Evolutionary conservation across 2,329 filamentous ascomycete genomes (phyloP).

Genomic region (Hirsutella thompsonii): DNA sequence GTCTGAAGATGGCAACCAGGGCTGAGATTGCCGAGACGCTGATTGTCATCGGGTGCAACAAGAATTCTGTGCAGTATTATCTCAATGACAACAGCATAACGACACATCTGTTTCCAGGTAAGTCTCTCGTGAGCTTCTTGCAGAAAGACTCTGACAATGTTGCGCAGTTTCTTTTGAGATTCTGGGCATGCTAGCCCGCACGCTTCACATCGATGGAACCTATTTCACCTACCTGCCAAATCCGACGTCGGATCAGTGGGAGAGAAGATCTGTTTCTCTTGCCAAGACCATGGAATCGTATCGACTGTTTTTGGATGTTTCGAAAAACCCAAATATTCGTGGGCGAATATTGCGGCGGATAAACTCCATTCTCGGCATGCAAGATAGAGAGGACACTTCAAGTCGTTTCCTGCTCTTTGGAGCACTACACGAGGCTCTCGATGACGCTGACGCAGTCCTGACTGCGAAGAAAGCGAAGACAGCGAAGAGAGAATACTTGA

Average conservation of each 20-base stretch:
- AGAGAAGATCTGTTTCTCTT: conserved; percentile 33
- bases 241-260: conserved; percentile 41
- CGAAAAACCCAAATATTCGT: conserved; percentile 12
- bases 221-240: conserved; percentile 43
- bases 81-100: conserved; percentile 23
- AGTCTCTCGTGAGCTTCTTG: conserved; percentile 3
- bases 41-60: conserved; percentile 39
- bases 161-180: conserved; percentile 42
- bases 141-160: background rate
- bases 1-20: conserved; percentile 34
- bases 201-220: conserved; percentile 34
- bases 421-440: conserved; percentile 25
- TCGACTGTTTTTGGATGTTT: conserved; percentile 12
- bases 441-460: conserved; percentile 29
- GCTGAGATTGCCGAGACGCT: conserved; percentile 39
- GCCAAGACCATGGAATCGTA: conserved; percentile 28
- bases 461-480: conserved; percentile 19
- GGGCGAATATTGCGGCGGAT: conserved; percentile 14
- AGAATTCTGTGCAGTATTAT: conserved; percentile 34
- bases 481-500: too few species aligned
- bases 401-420: conserved; percentile 22
- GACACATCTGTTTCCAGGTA: conserved; percentile 37
- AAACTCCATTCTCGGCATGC: conserved; percentile 9
- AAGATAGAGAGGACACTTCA: conserved; percentile 8
- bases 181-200: conserved; percentile 41